Percentiles rank a stretch among this genome's conserved stretches.
Conservation (phyloP, 1,284 basidiomycete genomes). For the Cutaneotrichosporon mucoides region DNA sequence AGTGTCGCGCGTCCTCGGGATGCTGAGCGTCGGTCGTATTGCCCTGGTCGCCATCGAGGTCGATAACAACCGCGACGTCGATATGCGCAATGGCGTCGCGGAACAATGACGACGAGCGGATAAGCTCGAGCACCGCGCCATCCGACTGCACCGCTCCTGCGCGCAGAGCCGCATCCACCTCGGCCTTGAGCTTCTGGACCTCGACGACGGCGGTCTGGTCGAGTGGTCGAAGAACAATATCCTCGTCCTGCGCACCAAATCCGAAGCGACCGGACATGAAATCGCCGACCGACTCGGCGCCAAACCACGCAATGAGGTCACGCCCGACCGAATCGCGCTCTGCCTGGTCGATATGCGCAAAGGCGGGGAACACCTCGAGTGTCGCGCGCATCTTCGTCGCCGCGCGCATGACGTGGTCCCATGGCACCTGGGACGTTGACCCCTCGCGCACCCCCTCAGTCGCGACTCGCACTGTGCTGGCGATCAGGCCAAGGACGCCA, state of each 20-base stretch:
- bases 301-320: conserved; percentile 23
- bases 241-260: conserved; percentile 21
- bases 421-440: conserved; percentile 14
- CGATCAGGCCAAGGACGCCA: conserved; percentile 36
- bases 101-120: conserved; percentile 25
- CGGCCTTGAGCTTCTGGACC: conserved; percentile 24
- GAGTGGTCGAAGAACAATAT: conserved; percentile 15
- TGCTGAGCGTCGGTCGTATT: conserved; percentile 10
- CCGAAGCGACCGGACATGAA: conserved; percentile 37
- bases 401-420: conserved; percentile 38
- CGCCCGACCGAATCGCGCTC: conserved; percentile 18
- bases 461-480: conserved; percentile 22
- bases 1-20: conserved; percentile 27
- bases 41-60: conserved; percentile 42
- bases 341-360: conserved; percentile 13
- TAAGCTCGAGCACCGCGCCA: conserved; percentile 16
- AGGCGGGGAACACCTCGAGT: conserved; percentile 27
- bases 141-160: conserved; percentile 1
- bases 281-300: conserved; percentile 28
- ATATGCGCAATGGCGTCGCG: conserved; percentile 22
- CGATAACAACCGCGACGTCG: conserved; percentile 45
- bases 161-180: conserved; percentile 24
- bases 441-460: conserved; percentile 17
- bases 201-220: conserved; percentile 27
- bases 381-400: conserved; percentile 36